Conservation (phyloP, 176 grass and related monocot genomes). For the Tuctoria greenei region DNA sequence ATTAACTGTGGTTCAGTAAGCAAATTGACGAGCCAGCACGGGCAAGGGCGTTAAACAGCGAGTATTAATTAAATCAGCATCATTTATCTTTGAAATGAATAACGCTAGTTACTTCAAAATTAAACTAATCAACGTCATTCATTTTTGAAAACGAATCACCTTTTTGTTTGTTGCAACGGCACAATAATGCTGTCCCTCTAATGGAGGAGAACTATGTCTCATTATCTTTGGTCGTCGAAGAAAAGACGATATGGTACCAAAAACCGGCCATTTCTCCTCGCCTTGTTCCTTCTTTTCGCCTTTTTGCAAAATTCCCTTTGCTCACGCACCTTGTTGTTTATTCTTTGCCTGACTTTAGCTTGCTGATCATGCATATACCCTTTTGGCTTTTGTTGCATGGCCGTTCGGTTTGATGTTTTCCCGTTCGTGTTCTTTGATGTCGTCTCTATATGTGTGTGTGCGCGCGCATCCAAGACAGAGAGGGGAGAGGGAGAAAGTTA, state of each 20-base stretch:
- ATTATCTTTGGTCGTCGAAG: slow-evolving; percentile 39
- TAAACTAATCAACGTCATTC: no score
- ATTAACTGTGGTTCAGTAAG: not conserved
- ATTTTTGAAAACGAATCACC: no score
- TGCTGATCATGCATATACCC: slow-evolving; percentile 14
- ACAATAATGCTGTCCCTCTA: not conserved
- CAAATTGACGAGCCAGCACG: not conserved
- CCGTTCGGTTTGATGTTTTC: slow-evolving; percentile 30
- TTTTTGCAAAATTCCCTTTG: slow-evolving; percentile 26
- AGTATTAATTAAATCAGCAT: no score
- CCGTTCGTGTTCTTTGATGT: slow-evolving; percentile 28
- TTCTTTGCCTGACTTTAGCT: slow-evolving; percentile 14
- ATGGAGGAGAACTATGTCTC: slow-evolving; percentile 9
- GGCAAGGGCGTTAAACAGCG: no score
- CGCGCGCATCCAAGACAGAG: slow-evolving; percentile 1
- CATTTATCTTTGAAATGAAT: no score
- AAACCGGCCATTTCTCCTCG: slow-evolving; percentile 15
- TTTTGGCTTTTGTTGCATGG: slow-evolving; percentile 45
- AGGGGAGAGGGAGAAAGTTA: not conserved
- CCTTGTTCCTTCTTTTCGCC: slow-evolving; percentile 3
- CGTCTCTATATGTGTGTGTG: not conserved
- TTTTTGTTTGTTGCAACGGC: not conserved
- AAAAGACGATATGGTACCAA: slow-evolving; percentile 30
- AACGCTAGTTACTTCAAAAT: no score
- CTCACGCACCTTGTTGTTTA: slow-evolving; percentile 22